These are phyloP conservation scores for Clathrus columnatus DNA, from an alignment of 768 basidiomycete species.

Conservation along the genomic window DNA sequence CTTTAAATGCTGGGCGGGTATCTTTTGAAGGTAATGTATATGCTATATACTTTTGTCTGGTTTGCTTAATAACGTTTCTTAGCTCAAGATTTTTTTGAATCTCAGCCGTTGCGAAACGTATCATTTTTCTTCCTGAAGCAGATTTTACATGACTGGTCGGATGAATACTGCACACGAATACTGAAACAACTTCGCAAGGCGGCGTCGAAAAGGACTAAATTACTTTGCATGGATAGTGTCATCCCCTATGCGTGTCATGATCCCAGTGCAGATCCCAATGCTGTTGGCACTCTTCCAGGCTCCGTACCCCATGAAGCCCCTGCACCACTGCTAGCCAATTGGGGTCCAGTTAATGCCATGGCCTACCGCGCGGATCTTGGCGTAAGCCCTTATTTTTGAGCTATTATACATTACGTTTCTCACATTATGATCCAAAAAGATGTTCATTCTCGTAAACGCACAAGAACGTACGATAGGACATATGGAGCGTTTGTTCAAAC, in stretches of 20 bases:
- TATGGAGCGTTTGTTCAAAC: conserved; percentile 20
- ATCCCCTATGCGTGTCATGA: conserved; percentile 13
- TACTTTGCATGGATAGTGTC: conserved; percentile 21
- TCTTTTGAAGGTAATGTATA: background rate
- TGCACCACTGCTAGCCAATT: conserved; percentile 18
- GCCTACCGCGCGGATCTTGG: conserved; percentile 67
- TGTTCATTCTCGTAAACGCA: conserved; percentile 31
- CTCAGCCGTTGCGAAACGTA: conserved; percentile 11
- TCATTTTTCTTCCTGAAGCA: conserved; percentile 11
- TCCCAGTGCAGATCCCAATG: conserved; percentile 1
- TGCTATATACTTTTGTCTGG: background rate
- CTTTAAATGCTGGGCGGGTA: conserved; percentile 1
- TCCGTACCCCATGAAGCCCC: conserved; percentile 12
- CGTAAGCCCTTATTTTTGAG: conserved; percentile 26
- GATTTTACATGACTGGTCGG: conserved; percentile 16
- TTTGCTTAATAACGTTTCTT: background rate
- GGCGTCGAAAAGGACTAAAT: conserved; percentile 15
- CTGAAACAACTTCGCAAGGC: conserved; percentile 10
- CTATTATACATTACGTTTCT: background rate
- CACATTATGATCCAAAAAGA: conserved; percentile 18
- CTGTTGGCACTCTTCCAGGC: conserved; percentile 3
- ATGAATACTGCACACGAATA: conserved; percentile 5
- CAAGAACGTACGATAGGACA: conserved; percentile 32
- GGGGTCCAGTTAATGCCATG: conserved; percentile 39
- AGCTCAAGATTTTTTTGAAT: conserved; percentile 10